Conservation (phyloP, 805 yeast species). For the Candida caryicola region DNA sequence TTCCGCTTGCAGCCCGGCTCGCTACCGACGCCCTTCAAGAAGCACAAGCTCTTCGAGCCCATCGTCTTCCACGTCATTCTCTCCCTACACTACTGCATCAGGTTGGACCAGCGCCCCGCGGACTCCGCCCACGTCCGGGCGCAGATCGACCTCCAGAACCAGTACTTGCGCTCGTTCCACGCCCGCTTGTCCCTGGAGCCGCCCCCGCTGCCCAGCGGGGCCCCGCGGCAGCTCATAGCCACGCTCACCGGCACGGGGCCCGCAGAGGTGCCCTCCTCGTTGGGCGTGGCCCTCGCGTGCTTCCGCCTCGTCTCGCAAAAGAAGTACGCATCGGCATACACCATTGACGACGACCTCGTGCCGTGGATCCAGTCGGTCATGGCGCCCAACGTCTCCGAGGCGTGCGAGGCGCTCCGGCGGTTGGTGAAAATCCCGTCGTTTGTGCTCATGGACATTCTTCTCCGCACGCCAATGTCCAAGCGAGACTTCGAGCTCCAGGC, state of each 20-base stretch:
- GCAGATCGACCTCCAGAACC: not conserved
- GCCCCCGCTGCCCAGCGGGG: not conserved
- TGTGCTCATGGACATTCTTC: constrained; percentile 35
- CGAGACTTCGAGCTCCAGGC: constrained; percentile 33
- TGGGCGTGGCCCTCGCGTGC: not conserved
- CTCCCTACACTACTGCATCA: constrained; percentile 3
- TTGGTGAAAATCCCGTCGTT: constrained; percentile 35
- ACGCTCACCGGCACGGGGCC: not conserved
- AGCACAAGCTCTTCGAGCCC: constrained; percentile 4
- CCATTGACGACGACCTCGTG: constrained; percentile 6
- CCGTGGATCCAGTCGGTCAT: constrained; percentile 34
- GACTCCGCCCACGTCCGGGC: not conserved
- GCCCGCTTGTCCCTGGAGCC: not conserved
- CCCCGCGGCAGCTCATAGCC: not conserved
- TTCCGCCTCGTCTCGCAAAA: not conserved
- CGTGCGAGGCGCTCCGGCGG: constrained; percentile 32
- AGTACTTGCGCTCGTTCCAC: not conserved
- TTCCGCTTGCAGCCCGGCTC: not conserved
- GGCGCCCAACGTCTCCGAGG: constrained; percentile 27
- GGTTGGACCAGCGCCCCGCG: not conserved
- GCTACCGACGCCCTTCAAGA: constrained; percentile 8
- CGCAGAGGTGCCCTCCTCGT: not conserved
- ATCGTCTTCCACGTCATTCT: constrained; percentile 6
- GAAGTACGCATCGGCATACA: not conserved
- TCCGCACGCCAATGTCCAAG: constrained; percentile 33